These are phyloP conservation scores for Cotoneaster glaucophyllus DNA, from an alignment of 306 rosid species.

Conservation along the genomic window DNA sequence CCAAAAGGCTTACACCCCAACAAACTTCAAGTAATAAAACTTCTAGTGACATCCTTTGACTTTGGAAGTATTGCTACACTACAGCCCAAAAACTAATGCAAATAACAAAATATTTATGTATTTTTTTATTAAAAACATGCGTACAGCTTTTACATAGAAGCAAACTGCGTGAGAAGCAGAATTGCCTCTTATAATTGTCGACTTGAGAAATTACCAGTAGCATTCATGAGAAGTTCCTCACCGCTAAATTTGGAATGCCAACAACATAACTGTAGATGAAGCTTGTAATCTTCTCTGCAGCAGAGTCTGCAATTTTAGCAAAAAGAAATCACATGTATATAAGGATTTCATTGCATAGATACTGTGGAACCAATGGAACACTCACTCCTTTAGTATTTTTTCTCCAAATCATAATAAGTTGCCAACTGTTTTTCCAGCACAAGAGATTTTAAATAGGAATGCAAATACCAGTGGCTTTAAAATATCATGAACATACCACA, in stretches of 20 bases:
- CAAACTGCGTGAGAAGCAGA: conserved; percentile 35
- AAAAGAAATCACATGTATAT: conserved; percentile 18
- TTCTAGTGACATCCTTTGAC: background rate
- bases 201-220: conserved; percentile 39
- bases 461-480: background rate
- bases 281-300: conserved; percentile 39
- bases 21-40: background rate
- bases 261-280: conserved; percentile 57
- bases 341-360: conserved; percentile 4
- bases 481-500: conserved; percentile 41
- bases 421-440: background rate
- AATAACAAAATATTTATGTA: background rate
- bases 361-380: background rate
- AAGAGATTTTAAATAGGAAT: background rate
- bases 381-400: conserved; percentile 2
- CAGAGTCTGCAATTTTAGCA: conserved; percentile 55
- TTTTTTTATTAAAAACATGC: background rate
- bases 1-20: background rate
- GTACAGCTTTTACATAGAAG: conserved; percentile 15
- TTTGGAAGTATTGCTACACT: background rate
- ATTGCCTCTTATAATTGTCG: conserved; percentile 24
- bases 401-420: conserved; percentile 12
- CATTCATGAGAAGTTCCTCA: conserved; percentile 54
- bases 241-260: conserved; percentile 75
- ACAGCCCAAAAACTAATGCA: background rate